phyloP scores from a whole-genome alignment of 2,329 filamentous ascomycete species.

The Zymoseptoria tritici region DNA sequence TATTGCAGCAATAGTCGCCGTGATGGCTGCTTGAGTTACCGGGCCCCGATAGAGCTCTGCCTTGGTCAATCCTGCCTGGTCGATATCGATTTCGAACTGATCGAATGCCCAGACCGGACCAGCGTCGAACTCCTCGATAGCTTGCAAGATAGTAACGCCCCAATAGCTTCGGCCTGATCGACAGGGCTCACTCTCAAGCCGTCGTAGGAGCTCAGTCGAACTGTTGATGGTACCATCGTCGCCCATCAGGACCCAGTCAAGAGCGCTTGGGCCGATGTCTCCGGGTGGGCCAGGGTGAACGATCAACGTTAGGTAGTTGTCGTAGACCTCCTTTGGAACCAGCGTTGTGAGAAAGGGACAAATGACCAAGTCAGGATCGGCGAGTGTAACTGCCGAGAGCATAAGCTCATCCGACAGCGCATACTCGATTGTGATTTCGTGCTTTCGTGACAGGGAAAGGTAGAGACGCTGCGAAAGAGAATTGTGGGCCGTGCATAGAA shows the following conservation, averaged over 20 bases:
- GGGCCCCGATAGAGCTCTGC: constrained; percentile 36
- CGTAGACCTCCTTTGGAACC: constrained; percentile 34
- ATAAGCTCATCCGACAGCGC: constrained; percentile 28
- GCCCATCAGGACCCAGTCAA: constrained; percentile 40
- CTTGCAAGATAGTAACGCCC: constrained; percentile 36
- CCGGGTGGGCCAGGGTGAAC: constrained; percentile 38
- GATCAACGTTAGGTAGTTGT: constrained; percentile 34
- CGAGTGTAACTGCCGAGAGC: constrained; percentile 34
- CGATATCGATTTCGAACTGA: constrained; percentile 37
- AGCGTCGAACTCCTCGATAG: constrained; percentile 37
- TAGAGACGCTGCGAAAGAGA: constrained; percentile 37
- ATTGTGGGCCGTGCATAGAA: constrained; percentile 42
- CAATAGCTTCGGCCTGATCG: constrained; percentile 34
- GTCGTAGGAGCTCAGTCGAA: constrained; percentile 24
- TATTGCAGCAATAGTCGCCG: constrained; percentile 33
- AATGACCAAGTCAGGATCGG: constrained; percentile 35
- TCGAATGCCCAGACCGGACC: constrained; percentile 41
- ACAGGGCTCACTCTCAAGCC: constrained; percentile 18
- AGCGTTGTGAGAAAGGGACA: constrained; percentile 37
- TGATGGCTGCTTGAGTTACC: constrained; percentile 34
- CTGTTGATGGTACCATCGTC: constrained; percentile 34
- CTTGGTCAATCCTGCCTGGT: constrained; percentile 35
- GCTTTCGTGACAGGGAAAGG: constrained; percentile 30
- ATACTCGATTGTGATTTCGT: constrained; percentile 37
- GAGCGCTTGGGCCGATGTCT: constrained; percentile 36